Evolutionary conservation across 169 alveolate genomes (phyloP).

Genomic region (Ichthyophthirius multifiliis): DNA sequence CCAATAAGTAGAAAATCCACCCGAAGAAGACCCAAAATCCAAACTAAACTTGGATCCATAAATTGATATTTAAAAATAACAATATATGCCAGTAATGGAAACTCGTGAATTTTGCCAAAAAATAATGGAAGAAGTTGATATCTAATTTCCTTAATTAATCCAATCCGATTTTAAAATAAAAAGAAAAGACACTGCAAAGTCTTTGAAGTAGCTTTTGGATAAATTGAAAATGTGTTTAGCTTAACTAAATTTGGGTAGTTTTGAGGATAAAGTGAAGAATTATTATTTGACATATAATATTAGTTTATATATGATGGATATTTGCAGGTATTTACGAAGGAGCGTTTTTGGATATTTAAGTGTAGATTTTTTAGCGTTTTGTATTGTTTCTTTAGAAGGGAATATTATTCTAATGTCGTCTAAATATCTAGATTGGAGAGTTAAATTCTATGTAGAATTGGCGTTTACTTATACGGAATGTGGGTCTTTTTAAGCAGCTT

Average conservation of each 20-base stretch:
- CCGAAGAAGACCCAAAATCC: too few species aligned
- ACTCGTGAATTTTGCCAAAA: too few species aligned
- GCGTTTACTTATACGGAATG: conserved; percentile 67
- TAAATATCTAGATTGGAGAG: conserved; percentile 74
- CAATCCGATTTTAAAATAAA: conserved; percentile 6
- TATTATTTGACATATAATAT: conserved; percentile 69
- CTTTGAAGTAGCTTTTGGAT: conserved; percentile 14
- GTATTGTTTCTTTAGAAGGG: conserved; percentile 68
- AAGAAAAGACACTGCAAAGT: conserved; percentile 33
- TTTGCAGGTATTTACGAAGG: conserved; percentile 66
- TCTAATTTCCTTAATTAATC: too few species aligned
- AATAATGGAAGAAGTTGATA: too few species aligned
- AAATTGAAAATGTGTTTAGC: conserved; percentile 10
- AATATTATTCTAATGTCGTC: conserved; percentile 65
- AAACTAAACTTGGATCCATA: too few species aligned
- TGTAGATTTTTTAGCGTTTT: conserved; percentile 64
- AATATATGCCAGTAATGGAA: too few species aligned
- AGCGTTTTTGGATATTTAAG: conserved; percentile 65
- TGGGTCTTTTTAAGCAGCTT: conserved; percentile 66
- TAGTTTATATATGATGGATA: conserved; percentile 49
- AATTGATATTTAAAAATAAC: too few species aligned
- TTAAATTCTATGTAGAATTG: conserved; percentile 69
- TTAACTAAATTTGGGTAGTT: conserved; percentile 30
- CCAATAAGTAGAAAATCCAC: too few species aligned
- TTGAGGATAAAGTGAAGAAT: conserved; percentile 59